Base-by-base conservation (phyloP, 1,284 basidiomycete species). In the Hypsizygus ulmarius region DNA sequence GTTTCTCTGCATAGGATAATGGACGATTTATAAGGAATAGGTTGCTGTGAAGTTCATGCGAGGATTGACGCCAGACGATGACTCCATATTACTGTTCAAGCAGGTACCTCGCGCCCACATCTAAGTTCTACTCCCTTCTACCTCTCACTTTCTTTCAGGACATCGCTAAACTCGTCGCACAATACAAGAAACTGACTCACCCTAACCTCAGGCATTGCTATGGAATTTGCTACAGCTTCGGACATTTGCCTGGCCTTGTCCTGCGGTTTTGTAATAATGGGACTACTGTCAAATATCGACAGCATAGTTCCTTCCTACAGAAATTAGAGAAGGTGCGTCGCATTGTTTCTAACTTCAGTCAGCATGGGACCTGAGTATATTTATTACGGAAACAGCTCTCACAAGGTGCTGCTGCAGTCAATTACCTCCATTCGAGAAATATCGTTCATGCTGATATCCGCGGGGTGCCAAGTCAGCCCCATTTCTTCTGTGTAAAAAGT, bases 21-120 rank as follows among this genome's bases (percentile, higher is more conserved):
- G 1, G 6, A n/a, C n/a, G 9, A 15, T 12, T 5, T 15, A 5
- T 10, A 11, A 16, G 5, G 21, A 25, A 29, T 11, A 43, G 41
- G 41, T 43, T 1, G 41, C 41, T 19, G 30, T 43, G 18, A 43
- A 43, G 21, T 27, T 43, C 10, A 43, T 43, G 3, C 41, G 41
- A 34, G 41, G 41, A 16, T 34, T 32, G 14, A 34, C 15, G 5
- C 16, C 15, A 12, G 37, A 21, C 16, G 11, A 5, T 4, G 18
- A 12, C 10, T 16, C 37, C 3, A 38, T 12, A 21, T 16, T 16
- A 18, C 11, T 16, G 37, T 38, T 38, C 37, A 38, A 21, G 12
- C 12, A 38, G 14, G 37, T 38, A 4, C 37, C 4, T 34, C 4
- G 4, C 5, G 32, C 10, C 15, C 32, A 34, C 5, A 34, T 34